phyloP scores from a whole-genome alignment of 2,329 filamentous ascomycete genomes.

The Trichophyton equinum region DNA sequence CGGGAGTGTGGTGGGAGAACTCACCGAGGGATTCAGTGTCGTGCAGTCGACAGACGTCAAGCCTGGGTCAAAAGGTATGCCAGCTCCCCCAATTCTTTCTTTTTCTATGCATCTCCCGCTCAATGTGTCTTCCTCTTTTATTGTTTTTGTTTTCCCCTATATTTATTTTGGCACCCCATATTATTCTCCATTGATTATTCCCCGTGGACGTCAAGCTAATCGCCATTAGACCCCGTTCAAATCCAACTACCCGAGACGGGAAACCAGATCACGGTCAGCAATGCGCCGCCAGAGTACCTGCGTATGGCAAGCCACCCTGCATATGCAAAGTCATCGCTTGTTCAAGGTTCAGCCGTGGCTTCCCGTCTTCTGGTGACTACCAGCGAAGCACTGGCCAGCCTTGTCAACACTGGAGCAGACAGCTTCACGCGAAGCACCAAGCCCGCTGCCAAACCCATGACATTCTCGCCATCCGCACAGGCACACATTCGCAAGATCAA shows the following conservation, averaged over 20 bases:
- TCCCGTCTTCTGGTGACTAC: constrained; percentile 87
- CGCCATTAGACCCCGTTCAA: constrained; percentile 33
- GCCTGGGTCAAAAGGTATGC: constrained; percentile 79
- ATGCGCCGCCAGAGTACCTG: constrained; percentile 49
- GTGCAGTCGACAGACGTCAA: constrained; percentile 63
- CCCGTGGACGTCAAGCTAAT: neutral
- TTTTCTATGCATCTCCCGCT: neutral
- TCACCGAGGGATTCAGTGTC: constrained; percentile 69
- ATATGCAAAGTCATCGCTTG: constrained; percentile 77
- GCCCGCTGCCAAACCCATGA: constrained; percentile 66
- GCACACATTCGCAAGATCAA: constrained; percentile 79
- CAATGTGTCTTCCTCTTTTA: neutral
- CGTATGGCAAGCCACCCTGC: constrained; percentile 72
- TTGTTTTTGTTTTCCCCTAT: neutral
- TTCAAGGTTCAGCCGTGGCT: constrained; percentile 74
- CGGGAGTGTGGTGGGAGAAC: constrained; percentile 84
- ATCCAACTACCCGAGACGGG: constrained; percentile 35
- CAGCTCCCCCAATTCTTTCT: neutral
- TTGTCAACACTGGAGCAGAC: constrained; percentile 64
- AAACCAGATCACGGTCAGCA: constrained; percentile 36
- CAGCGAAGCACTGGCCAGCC: constrained; percentile 64
- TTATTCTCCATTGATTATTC: neutral
- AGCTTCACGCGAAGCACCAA: constrained; percentile 68
- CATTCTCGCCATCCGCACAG: constrained; percentile 76
- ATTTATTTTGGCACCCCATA: neutral